Conservation (phyloP, 2,329 filamentous ascomycete species). For the Stagonosporopsis rhizophila region DNA sequence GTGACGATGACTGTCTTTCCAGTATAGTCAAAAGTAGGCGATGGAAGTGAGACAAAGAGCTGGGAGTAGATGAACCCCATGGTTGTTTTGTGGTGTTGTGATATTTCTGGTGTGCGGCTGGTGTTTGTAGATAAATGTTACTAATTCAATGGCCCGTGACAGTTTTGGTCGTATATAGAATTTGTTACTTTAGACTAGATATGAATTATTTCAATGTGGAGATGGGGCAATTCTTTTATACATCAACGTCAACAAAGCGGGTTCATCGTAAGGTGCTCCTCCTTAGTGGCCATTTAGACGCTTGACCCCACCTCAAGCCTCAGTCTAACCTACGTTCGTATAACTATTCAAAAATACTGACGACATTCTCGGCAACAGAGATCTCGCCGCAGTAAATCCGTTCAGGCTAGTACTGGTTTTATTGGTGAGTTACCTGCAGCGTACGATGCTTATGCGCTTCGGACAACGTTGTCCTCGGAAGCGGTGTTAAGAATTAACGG, state of each 20-base stretch:
- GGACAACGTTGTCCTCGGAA: neutral
- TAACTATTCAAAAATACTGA: neutral
- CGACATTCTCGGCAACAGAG: conserved; percentile 3
- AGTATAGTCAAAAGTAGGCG: conserved; percentile 20
- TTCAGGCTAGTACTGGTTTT: neutral
- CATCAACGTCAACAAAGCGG: neutral
- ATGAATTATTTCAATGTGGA: neutral
- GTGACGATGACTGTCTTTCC: conserved; percentile 54
- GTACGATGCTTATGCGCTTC: neutral
- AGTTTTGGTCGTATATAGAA: neutral
- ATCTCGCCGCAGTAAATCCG: conserved; percentile 10
- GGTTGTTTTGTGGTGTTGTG: neutral
- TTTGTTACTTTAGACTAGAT: neutral
- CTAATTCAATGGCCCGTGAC: neutral
- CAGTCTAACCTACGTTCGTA: conserved; percentile 15
- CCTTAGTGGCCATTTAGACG: neutral
- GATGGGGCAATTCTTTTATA: neutral
- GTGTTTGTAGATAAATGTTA: neutral
- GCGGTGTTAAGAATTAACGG: neutral
- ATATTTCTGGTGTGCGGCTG: neutral
- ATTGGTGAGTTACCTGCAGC: neutral
- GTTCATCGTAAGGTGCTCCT: neutral
- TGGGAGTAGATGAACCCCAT: conserved; percentile 14
- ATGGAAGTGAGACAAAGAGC: conserved; percentile 44
- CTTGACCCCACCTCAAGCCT: neutral